phyloP scores from a whole-genome alignment of 441 rosid genomes.

The Manihot esculenta region DNA sequence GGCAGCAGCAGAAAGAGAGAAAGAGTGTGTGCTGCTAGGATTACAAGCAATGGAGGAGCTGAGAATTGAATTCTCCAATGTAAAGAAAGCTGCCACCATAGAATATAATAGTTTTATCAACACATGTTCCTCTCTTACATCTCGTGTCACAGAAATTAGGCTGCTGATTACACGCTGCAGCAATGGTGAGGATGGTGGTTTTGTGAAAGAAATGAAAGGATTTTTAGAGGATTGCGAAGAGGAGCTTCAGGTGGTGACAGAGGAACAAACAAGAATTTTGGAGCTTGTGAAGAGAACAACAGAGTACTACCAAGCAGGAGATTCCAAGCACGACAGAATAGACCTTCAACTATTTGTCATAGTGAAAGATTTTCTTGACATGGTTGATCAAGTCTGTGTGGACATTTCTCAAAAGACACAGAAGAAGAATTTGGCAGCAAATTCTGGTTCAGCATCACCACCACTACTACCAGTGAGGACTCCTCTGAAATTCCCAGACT shows the following conservation, averaged over 20 bases:
- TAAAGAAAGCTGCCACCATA: conserved; percentile 50
- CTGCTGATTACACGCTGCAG: conserved; percentile 27
- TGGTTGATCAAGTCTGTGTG: conserved; percentile 53
- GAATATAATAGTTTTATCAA: conserved; percentile 38
- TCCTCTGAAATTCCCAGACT: conserved; percentile 32
- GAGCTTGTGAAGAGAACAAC: conserved; percentile 56
- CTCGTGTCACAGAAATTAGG: conserved; percentile 35
- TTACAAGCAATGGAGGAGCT: conserved; percentile 42
- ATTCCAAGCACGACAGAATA: conserved; percentile 31
- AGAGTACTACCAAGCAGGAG: conserved; percentile 58
- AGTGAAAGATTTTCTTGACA: conserved; percentile 62
- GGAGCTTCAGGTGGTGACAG: conserved; percentile 36
- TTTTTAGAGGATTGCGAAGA: conserved; percentile 44
- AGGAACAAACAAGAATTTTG: conserved; percentile 38
- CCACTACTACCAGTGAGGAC: conserved; percentile 25
- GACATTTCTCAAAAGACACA: conserved; percentile 44
- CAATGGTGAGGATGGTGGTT: conserved; percentile 27
- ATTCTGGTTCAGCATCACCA: conserved; percentile 32
- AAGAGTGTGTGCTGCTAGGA: conserved; percentile 41
- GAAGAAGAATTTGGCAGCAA: conserved; percentile 24
- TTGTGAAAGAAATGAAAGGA: conserved; percentile 44
- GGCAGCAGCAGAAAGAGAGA: conserved; percentile 33
- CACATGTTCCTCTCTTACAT: conserved; percentile 32
- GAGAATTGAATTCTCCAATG: conserved; percentile 40
- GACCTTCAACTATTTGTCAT: conserved; percentile 52